phyloP scores from a whole-genome alignment of 1,284 basidiomycete genomes.

The Ustilago tritici region DNA sequence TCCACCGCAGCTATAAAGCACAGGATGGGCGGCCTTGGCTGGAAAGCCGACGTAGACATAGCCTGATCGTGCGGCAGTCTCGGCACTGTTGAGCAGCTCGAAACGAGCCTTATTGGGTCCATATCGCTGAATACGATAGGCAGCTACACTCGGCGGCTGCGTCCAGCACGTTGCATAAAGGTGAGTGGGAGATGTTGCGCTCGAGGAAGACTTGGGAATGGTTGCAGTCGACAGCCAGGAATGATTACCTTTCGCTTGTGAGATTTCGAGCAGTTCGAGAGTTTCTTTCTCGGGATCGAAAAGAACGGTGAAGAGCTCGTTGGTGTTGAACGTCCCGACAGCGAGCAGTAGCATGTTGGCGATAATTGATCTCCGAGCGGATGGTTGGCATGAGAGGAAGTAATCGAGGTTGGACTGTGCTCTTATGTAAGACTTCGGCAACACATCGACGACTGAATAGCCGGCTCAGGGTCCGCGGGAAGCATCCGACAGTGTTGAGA shows the following conservation, averaged over 20 bases:
- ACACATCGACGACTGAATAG: constrained; percentile 9
- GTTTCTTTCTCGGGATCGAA: constrained; percentile 41
- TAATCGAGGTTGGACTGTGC: neutral
- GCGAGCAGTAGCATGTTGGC: constrained; percentile 35
- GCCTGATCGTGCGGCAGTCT: constrained; percentile 49
- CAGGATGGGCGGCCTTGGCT: constrained; percentile 36
- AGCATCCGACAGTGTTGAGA: constrained; percentile 6
- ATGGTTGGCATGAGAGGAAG: neutral
- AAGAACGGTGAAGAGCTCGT: constrained; percentile 46
- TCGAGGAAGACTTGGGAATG: constrained; percentile 1
- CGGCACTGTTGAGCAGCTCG: constrained; percentile 49
- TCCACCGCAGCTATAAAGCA: constrained; percentile 71
- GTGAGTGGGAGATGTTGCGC: constrained; percentile 14
- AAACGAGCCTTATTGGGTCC: constrained; percentile 11
- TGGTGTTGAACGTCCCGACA: constrained; percentile 56
- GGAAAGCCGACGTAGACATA: constrained; percentile 53
- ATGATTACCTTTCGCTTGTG: constrained; percentile 48
- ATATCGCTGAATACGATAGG: constrained; percentile 39
- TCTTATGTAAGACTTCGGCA: constrained; percentile 22
- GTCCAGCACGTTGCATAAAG: constrained; percentile 58
- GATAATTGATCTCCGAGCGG: neutral
- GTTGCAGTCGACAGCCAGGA: constrained; percentile 53
- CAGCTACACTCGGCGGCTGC: constrained; percentile 49
- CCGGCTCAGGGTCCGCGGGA: constrained; percentile 31
- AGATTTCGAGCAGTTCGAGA: constrained; percentile 37